These are phyloP conservation scores for Neurospora sp. DNA, from an alignment of 495 filamentous ascomycete genomes.

Conservation along the genomic window DNA sequence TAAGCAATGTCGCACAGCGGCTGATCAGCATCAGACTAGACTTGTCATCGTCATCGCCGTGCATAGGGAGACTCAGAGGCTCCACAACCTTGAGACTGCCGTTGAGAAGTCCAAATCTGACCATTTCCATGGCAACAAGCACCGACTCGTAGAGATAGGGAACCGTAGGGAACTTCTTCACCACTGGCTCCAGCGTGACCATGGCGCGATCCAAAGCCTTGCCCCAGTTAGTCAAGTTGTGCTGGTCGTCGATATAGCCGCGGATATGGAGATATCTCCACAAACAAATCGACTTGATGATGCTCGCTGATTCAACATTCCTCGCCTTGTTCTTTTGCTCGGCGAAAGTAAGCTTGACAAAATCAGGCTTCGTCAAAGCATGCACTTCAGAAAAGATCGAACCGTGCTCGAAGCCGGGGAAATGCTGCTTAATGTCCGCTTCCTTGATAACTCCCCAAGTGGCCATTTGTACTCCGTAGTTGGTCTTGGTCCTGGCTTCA, in stretches of 20 bases:
- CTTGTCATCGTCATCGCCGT: slow-evolving; percentile 47
- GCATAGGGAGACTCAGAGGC: slow-evolving; percentile 39
- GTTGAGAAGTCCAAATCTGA: slow-evolving; percentile 70
- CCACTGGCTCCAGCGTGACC: slow-evolving; percentile 47
- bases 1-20: slow-evolving; percentile 71
- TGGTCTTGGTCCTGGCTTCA: slow-evolving; percentile 35
- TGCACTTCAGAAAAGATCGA: slow-evolving; percentile 47
- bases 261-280: slow-evolving; percentile 87
- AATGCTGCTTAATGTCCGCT: slow-evolving; percentile 35
- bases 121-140: slow-evolving; percentile 69
- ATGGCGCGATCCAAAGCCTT: slow-evolving; percentile 62
- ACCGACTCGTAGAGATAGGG: slow-evolving; percentile 33
- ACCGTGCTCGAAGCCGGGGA: slow-evolving; percentile 40
- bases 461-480: slow-evolving; percentile 49
- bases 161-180: slow-evolving; percentile 47
- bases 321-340: slow-evolving; percentile 30
- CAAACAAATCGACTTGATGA: slow-evolving; percentile 65
- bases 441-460: slow-evolving; percentile 62
- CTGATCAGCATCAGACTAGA: slow-evolving; percentile 68
- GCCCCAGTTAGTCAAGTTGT: slow-evolving; percentile 79
- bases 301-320: slow-evolving; percentile 49
- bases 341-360: slow-evolving; percentile 54
- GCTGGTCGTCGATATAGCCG: slow-evolving; percentile 70
- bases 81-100: slow-evolving; percentile 43
- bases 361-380: slow-evolving; percentile 52